These are phyloP conservation scores for Pyricularia sp. DNA, from an alignment of 2,329 filamentous ascomycete genomes.

Conservation along the genomic window DNA sequence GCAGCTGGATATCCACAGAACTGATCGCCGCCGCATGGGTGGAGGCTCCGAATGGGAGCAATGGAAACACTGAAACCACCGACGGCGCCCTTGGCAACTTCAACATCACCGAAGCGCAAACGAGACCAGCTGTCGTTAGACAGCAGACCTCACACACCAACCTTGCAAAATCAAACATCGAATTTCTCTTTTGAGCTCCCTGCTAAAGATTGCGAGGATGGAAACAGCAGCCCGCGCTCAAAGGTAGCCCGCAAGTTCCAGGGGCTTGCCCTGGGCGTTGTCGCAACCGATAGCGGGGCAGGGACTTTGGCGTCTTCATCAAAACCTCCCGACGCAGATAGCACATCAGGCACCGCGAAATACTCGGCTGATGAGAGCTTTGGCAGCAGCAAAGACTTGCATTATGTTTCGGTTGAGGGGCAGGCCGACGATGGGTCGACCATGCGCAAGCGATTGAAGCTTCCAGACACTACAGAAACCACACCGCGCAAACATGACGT, in stretches of 20 bases:
- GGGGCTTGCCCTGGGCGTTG: constrained; percentile 33
- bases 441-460: constrained; percentile 11
- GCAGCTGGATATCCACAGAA: background rate
- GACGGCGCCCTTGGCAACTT: background rate
- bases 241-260: constrained; percentile 39
- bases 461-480: constrained; percentile 8
- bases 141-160: constrained; percentile 4
- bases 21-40: background rate
- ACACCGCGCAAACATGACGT: constrained; percentile 6
- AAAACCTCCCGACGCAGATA: background rate
- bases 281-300: constrained; percentile 20
- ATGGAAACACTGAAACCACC: background rate
- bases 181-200: constrained; percentile 5
- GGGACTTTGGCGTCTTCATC: background rate
- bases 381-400: background rate
- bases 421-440: constrained; percentile 7
- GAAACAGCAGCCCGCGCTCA: constrained; percentile 38
- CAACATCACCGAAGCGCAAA: constrained; percentile 18
- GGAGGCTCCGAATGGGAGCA: background rate
- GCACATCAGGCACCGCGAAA: background rate
- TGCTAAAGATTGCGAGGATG: constrained; percentile 23
- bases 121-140: constrained; percentile 12
- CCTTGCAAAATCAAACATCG: background rate
- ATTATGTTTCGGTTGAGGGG: background rate
- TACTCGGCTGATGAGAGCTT: background rate